These are phyloP conservation scores for Populus pruinosa DNA, from an alignment of 345 rosid genomes.

Conservation along the genomic window DNA sequence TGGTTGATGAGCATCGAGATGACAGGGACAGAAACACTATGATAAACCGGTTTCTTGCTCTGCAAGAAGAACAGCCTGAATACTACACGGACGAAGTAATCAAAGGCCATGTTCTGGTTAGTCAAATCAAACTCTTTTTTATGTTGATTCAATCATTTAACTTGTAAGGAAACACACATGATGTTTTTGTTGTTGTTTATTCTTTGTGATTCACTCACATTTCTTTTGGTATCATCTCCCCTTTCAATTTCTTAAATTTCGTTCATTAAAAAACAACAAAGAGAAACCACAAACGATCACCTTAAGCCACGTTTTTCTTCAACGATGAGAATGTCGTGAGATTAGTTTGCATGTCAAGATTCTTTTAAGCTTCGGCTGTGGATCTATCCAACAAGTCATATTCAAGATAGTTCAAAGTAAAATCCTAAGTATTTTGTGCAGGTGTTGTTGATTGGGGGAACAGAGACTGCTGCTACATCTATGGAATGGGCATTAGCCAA, in stretches of 20 bases:
- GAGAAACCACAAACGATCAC: too few species aligned
- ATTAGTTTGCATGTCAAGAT: too few species aligned
- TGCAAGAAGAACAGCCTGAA: neutral
- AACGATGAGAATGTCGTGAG: too few species aligned
- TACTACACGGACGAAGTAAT: neutral
- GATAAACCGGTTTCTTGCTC: neutral
- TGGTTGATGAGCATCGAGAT: neutral
- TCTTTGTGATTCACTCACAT: too few species aligned
- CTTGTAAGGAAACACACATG: neutral
- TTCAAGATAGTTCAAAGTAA: too few species aligned
- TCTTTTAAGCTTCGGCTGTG: too few species aligned
- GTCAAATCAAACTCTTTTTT: neutral
- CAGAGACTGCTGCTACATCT: neutral
- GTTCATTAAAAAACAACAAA: too few species aligned
- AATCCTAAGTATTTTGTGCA: neutral
- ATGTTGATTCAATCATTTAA: too few species aligned
- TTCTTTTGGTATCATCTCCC: too few species aligned
- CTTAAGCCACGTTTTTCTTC: too few species aligned
- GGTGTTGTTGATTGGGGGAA: neutral
- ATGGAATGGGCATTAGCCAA: neutral
- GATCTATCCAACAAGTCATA: too few species aligned
- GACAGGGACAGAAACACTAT: neutral
- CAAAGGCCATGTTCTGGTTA: neutral
- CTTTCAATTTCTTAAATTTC: too few species aligned
- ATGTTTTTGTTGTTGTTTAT: neutral